phyloP scores from a whole-genome alignment of 2,329 filamentous ascomycete species.

The Scedosporium dehoogii region DNA sequence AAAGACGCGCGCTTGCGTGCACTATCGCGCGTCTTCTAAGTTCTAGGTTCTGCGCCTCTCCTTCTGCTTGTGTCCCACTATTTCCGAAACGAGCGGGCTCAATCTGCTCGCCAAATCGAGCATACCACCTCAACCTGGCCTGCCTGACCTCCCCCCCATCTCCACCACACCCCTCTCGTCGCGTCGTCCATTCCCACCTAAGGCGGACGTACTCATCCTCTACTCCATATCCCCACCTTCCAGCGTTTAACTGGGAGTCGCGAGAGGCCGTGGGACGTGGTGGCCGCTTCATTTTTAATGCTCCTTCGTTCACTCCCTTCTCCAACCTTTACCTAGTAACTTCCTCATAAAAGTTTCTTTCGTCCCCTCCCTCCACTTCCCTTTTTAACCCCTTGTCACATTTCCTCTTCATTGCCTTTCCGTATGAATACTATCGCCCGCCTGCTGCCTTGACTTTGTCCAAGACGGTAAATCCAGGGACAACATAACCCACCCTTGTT shows the following conservation, averaged over 20 bases:
- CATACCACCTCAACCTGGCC: constrained; percentile 6
- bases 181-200: background rate
- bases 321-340: background rate
- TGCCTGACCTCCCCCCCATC: background rate
- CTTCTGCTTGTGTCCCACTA: constrained; percentile 4
- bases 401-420: constrained; percentile 6
- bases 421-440: background rate
- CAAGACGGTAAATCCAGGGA: background rate
- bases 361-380: background rate
- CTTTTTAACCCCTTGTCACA: background rate
- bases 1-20: constrained; percentile 11
- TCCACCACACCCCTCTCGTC: background rate
- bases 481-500: background rate
- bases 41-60: background rate
- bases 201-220: background rate
- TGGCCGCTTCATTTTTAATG: background rate
- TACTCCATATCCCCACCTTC: background rate
- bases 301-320: background rate
- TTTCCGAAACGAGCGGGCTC: constrained; percentile 4
- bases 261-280: background rate
- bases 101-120: background rate
- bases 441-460: background rate
- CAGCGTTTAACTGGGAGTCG: background rate
- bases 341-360: background rate
- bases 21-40: constrained; percentile 5